Evolutionary conservation across 225 moss, liverwort and hornwort species (phyloP).

Genomic region (Sphagnum tenellum): DNA sequence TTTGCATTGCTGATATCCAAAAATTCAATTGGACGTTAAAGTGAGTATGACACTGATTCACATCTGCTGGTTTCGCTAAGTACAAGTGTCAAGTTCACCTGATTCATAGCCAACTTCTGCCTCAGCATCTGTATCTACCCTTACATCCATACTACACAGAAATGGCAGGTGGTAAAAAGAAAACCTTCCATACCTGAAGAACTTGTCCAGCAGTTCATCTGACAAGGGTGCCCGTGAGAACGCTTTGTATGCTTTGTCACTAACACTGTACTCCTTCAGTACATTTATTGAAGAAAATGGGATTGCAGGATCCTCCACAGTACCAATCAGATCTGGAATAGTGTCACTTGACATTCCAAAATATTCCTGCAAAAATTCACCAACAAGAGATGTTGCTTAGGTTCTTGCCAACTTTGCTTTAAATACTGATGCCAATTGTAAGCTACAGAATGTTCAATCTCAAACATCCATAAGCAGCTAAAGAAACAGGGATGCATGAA

Average conservation of each 20-base stretch:
- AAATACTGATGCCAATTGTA: too few species aligned
- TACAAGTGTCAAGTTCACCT: too few species aligned
- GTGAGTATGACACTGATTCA: too few species aligned
- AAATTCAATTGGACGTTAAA: too few species aligned
- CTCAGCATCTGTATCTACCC: too few species aligned
- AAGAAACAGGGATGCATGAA: too few species aligned
- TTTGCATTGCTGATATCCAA: background rate
- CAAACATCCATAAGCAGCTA: too few species aligned
- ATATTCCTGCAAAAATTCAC: slow-evolving; percentile 32
- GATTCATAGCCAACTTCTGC: too few species aligned
- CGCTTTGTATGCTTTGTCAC: slow-evolving; percentile 82
- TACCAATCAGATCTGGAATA: slow-evolving; percentile 76
- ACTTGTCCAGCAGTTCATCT: slow-evolving; percentile 50
- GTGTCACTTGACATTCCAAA: slow-evolving; percentile 34
- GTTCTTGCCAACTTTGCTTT: background rate
- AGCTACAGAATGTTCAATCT: too few species aligned
- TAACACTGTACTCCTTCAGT: slow-evolving; percentile 63
- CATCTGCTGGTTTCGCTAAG: too few species aligned
- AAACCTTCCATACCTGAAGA: slow-evolving; percentile 51
- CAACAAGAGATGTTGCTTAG: background rate
- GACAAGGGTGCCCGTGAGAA: slow-evolving; percentile 70
- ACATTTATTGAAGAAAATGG: slow-evolving; percentile 65
- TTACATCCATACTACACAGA: too few species aligned
- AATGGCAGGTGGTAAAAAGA: too few species aligned
- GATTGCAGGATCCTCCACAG: slow-evolving; percentile 54